Percentiles rank a stretch among this genome's conserved stretches.
These are phyloP conservation scores for Kwoniella botswanensis DNA, from an alignment of 768 basidiomycete genomes.

Conservation along the genomic window DNA sequence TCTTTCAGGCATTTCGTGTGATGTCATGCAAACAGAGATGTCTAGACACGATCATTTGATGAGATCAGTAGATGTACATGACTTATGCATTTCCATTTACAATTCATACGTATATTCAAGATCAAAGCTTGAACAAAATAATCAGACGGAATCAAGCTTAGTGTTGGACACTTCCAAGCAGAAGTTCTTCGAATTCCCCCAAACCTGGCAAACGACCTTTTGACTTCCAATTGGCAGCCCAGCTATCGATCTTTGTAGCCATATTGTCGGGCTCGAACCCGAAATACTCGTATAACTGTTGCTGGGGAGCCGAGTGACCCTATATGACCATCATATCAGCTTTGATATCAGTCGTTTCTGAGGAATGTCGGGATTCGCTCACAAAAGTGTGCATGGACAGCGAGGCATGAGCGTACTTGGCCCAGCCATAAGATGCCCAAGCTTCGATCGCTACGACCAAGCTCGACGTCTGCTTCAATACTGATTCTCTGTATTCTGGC, in stretches of 20 bases:
- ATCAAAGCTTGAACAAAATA: neutral
- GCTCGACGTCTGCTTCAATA: conserved; percentile 34
- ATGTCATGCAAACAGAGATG: neutral
- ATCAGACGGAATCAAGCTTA: neutral
- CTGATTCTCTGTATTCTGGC: conserved; percentile 33
- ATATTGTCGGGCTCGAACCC: conserved; percentile 53
- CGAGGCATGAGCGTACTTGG: conserved; percentile 55
- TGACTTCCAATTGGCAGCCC: conserved; percentile 22
- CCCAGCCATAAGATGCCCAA: conserved; percentile 55
- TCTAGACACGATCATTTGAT: neutral
- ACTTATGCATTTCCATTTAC: neutral
- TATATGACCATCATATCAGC: conserved; percentile 4
- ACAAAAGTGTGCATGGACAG: conserved; percentile 55
- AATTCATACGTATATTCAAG: neutral
- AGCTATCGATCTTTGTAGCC: conserved; percentile 41
- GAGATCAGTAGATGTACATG: no score
- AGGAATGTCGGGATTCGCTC: neutral
- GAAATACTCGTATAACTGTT: conserved; percentile 52
- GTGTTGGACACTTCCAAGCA: conserved; percentile 22
- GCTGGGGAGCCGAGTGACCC: conserved; percentile 52
- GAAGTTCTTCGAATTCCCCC: conserved; percentile 56
- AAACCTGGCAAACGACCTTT: conserved; percentile 36
- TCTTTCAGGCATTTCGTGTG: conserved; percentile 8
- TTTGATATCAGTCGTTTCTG: neutral
- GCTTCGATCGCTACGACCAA: conserved; percentile 56